Percentiles rank a stretch among this genome's conserved stretches.
phyloP scores from a whole-genome alignment of 371 early-diverging fungal genomes.

The Basidiobolus meristosporus region DNA sequence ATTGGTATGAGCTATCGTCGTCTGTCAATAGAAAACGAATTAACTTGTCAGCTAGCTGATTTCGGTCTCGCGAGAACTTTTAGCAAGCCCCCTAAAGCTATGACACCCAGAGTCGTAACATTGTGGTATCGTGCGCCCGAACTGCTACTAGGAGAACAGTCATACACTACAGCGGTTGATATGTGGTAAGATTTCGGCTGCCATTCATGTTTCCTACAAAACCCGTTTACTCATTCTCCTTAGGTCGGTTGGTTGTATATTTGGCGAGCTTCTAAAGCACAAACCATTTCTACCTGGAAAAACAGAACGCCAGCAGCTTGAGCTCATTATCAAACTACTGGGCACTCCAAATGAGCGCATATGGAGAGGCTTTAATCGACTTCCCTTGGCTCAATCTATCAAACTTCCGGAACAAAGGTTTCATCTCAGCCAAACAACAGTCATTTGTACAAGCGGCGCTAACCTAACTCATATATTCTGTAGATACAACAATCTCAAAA shows the following conservation, averaged over 20 bases:
- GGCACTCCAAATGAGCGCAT: constrained; percentile 63
- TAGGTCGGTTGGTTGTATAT: constrained; percentile 59
- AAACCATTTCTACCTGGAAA: constrained; percentile 71
- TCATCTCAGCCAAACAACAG: constrained; percentile 1
- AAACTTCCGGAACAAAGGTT: constrained; percentile 29
- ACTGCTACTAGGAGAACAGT: constrained; percentile 54
- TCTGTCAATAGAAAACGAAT: not conserved
- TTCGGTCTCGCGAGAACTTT: constrained; percentile 76
- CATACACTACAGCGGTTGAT: constrained; percentile 72
- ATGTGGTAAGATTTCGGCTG: constrained; percentile 64
- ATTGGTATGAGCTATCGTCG: constrained; percentile 26
- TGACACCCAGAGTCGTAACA: constrained; percentile 90
- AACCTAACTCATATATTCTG: not conserved
- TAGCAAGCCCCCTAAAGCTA: constrained; percentile 35
- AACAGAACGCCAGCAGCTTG: constrained; percentile 54
- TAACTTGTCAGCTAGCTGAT: constrained; percentile 31
- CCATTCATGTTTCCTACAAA: too few species aligned
- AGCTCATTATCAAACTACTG: constrained; percentile 45
- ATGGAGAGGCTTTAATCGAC: constrained; percentile 49
- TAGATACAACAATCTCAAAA: constrained; percentile 30
- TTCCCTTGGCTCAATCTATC: constrained; percentile 33
- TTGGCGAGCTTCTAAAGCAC: constrained; percentile 58
- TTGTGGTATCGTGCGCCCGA: constrained; percentile 94
- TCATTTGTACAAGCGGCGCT: not conserved
- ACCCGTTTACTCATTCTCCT: not conserved